Percentiles rank a stretch among this genome's conserved stretches.
Conservation (phyloP, 1,139 yeast genomes). For the Sugiyamaella neomexicana region DNA sequence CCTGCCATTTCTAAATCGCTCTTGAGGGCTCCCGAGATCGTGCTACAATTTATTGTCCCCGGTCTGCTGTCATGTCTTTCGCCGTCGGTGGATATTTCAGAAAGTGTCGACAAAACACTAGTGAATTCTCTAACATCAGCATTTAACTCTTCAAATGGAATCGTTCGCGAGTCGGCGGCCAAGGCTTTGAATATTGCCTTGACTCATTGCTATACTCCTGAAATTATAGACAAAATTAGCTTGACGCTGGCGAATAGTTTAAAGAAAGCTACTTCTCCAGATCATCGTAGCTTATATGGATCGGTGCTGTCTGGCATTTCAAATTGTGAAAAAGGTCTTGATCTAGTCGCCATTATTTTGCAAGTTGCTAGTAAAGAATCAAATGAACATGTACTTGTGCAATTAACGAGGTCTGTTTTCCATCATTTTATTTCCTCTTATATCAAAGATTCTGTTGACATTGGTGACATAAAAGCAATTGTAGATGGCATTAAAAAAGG, state of each 20-base stretch:
- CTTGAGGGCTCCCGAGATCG: constrained; percentile 77
- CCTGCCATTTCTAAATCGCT: constrained; percentile 75
- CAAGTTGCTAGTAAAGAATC: constrained; percentile 67
- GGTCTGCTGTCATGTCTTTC: constrained; percentile 47
- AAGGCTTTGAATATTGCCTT: constrained; percentile 42
- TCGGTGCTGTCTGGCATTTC: constrained; percentile 40
- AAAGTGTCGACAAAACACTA: constrained; percentile 51
- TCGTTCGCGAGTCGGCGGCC: constrained; percentile 57
- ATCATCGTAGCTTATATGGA: constrained; percentile 57
- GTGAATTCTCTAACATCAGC: constrained; percentile 61
- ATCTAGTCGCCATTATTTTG: constrained; percentile 48
- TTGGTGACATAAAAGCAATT: constrained; percentile 26
- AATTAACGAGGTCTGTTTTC: constrained; percentile 54
- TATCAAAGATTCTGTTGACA: not conserved
- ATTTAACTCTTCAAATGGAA: constrained; percentile 69
- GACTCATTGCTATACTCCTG: constrained; percentile 29
- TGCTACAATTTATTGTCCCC: constrained; percentile 56
- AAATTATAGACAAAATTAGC: constrained; percentile 40
- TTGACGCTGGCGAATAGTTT: constrained; percentile 59
- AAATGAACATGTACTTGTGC: constrained; percentile 62
- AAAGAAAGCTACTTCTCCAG: constrained; percentile 58
- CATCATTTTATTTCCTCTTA: constrained; percentile 41
- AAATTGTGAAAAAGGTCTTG: constrained; percentile 35
- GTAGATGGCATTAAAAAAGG: constrained; percentile 53
- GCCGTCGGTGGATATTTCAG: constrained; percentile 42